Evolutionary conservation across 768 basidiomycete genomes (phyloP).

Genomic region (Mycena vitilis): DNA sequence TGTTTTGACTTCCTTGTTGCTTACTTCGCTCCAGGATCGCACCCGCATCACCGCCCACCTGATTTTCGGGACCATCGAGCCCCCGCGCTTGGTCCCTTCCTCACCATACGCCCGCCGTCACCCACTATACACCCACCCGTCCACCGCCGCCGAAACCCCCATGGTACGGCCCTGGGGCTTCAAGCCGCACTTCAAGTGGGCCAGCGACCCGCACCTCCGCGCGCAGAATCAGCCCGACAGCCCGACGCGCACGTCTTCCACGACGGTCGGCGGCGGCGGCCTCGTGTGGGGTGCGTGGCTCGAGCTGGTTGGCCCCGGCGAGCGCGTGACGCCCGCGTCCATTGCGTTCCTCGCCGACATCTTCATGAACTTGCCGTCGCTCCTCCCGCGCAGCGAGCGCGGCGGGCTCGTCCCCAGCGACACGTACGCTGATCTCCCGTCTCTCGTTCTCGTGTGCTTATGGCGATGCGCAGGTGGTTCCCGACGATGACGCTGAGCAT

Average conservation of each 20-base stretch:
- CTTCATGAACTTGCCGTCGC: slow-evolving; percentile 56
- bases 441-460: background rate
- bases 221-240: slow-evolving; percentile 53
- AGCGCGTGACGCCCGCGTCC: slow-evolving; percentile 58
- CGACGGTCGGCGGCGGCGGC: slow-evolving; percentile 64
- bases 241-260: slow-evolving; percentile 49
- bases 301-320: slow-evolving; percentile 53
- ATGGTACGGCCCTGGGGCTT: slow-evolving; percentile 49
- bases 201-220: slow-evolving; percentile 55
- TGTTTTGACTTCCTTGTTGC: background rate
- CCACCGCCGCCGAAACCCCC: slow-evolving; percentile 44
- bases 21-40: slow-evolving; percentile 48
- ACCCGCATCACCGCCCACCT: slow-evolving; percentile 64
- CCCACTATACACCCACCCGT: slow-evolving; percentile 67
- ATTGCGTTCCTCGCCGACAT: slow-evolving; percentile 70
- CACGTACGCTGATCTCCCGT: slow-evolving; percentile 9
- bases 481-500: slow-evolving; percentile 71
- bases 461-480: slow-evolving; percentile 61
- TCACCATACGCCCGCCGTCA: slow-evolving; percentile 71
- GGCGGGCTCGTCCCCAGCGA: slow-evolving; percentile 45
- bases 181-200: slow-evolving; percentile 47
- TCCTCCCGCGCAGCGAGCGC: slow-evolving; percentile 62
- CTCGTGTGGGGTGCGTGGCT: slow-evolving; percentile 72
- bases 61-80: slow-evolving; percentile 61
- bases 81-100: slow-evolving; percentile 56